These are phyloP conservation scores for Cucurbita ficifolia DNA, from an alignment of 306 rosid species.

Conservation along the genomic window DNA sequence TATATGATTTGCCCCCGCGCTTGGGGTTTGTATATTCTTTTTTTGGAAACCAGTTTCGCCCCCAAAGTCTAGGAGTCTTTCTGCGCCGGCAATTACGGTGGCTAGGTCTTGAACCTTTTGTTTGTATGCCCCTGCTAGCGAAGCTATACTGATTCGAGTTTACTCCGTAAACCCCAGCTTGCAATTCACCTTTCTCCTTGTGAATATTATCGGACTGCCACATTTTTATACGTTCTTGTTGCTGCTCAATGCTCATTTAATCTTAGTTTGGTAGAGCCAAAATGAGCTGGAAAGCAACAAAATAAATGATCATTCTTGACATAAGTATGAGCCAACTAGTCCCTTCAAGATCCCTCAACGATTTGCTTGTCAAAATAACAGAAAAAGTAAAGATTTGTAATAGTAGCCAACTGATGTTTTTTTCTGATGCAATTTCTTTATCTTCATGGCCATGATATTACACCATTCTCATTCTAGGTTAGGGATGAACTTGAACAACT, in stretches of 20 bases:
- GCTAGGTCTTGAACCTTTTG: too few species aligned
- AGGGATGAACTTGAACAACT: conserved; percentile 94
- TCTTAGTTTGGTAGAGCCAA: background rate
- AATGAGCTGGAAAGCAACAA: background rate
- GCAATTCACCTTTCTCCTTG: background rate
- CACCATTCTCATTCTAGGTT: conserved; percentile 22
- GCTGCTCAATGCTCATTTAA: background rate
- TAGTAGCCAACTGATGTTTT: background rate
- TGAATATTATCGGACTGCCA: background rate
- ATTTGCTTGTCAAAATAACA: background rate
- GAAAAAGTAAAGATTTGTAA: background rate
- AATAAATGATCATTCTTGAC: background rate
- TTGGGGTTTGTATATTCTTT: too few species aligned
- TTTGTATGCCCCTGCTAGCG: too few species aligned
- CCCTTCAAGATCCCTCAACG: background rate
- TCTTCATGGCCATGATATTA: background rate
- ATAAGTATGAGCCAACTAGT: background rate
- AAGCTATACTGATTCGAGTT: background rate
- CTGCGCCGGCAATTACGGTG: too few species aligned
- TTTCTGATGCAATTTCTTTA: background rate
- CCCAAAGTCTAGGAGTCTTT: too few species aligned
- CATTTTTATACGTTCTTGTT: background rate
- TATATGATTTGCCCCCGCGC: too few species aligned
- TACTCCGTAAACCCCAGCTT: background rate
- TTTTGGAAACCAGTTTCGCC: too few species aligned